phyloP scores from a whole-genome alignment of 176 grass and related monocot genomes.

The Dendrocalamus sinicus region DNA sequence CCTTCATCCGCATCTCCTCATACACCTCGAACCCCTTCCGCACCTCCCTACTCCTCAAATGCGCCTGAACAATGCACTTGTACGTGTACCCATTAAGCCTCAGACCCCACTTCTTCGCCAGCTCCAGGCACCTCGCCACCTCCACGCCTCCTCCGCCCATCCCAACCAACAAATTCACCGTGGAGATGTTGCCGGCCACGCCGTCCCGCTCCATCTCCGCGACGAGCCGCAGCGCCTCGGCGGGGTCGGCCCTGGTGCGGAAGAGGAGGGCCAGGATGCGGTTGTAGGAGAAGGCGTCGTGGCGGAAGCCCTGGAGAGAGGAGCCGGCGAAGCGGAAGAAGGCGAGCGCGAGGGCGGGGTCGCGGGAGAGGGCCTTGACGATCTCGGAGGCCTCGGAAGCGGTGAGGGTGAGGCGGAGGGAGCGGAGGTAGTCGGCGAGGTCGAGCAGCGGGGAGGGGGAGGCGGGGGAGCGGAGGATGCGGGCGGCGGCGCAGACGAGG shows the following conservation, averaged over 20 bases:
- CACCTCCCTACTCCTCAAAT: slow-evolving; percentile 74
- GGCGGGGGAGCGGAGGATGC: slow-evolving; percentile 57
- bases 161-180: slow-evolving; percentile 80
- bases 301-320: slow-evolving; percentile 68
- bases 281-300: slow-evolving; percentile 95
- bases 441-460: slow-evolving; percentile 63
- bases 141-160: slow-evolving; percentile 59
- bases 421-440: slow-evolving; percentile 68
- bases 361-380: slow-evolving; percentile 67
- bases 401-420: slow-evolving; percentile 60
- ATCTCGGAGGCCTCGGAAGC: slow-evolving; percentile 69
- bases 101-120: slow-evolving; percentile 71
- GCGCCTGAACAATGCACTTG: slow-evolving; percentile 87
- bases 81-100: slow-evolving; percentile 81
- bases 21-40: slow-evolving; percentile 69
- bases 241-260: slow-evolving; percentile 20
- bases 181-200: slow-evolving; percentile 77
- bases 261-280: slow-evolving; percentile 70
- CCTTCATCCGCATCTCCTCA: slow-evolving; percentile 81
- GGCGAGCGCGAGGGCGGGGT: slow-evolving; percentile 58
- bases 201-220: slow-evolving; percentile 77
- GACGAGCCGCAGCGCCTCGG: slow-evolving; percentile 52
- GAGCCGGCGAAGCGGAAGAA: slow-evolving; percentile 76
- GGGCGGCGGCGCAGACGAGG: slow-evolving; percentile 68
- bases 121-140: slow-evolving; percentile 68